phyloP scores from a whole-genome alignment of 148 eudicot genomes.

The Tetragonia tetragonoides region DNA sequence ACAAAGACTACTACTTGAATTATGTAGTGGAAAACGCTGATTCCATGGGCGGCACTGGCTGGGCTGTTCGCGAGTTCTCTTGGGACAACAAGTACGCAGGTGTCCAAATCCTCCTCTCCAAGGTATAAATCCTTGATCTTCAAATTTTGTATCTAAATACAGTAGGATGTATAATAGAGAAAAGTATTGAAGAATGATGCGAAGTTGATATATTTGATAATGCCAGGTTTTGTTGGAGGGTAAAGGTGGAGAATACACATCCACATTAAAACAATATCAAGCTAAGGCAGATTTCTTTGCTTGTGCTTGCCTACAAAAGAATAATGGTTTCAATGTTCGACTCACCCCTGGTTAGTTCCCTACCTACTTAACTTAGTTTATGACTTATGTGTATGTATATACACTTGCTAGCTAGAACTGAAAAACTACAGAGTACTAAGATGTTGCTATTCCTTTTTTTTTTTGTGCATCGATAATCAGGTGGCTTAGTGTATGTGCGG shows the following conservation, averaged over 20 bases:
- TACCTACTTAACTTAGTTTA: neutral
- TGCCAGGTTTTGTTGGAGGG: conserved; percentile 64
- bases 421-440: too few relatives aligned
- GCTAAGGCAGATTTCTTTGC: conserved; percentile 82
- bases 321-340: conserved; percentile 46
- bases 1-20: conserved; percentile 60
- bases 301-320: conserved; percentile 79
- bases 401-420: too few relatives aligned
- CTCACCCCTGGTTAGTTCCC: conserved; percentile 32
- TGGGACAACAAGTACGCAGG: conserved; percentile 90
- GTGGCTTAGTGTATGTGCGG: conserved; percentile 61
- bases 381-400: too few relatives aligned
- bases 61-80: conserved; percentile 68
- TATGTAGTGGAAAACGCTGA: conserved; percentile 63
- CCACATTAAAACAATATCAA: conserved; percentile 60
- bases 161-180: too few relatives aligned
- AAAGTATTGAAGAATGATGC: neutral
- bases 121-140: conserved; percentile 32
- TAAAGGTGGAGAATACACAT: conserved; percentile 45
- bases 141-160: too few relatives aligned
- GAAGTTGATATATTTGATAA: neutral
- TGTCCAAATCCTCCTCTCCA: conserved; percentile 66
- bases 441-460: too few relatives aligned
- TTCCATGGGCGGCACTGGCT: conserved; percentile 79
- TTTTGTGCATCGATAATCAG: conserved; percentile 21